Percentiles rank a stretch among this genome's conserved stretches.
phyloP scores from a whole-genome alignment of 495 filamentous ascomycete genomes.

The Penicillium crystallinum region DNA sequence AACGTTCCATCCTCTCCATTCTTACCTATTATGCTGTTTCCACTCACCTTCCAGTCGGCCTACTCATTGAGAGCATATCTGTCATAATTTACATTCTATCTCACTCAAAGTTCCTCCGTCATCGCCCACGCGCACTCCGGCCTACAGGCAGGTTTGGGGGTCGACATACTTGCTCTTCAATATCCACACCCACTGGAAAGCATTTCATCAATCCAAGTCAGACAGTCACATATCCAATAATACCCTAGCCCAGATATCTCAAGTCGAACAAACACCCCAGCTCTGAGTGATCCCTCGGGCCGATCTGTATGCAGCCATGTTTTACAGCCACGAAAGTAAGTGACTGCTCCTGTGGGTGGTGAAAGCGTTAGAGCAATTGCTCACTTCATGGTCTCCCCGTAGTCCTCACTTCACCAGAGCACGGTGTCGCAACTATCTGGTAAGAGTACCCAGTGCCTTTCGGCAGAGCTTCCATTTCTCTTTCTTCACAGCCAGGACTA shows the following conservation, averaged over 20 bases:
- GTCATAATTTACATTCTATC: neutral
- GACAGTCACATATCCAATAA: too few species aligned
- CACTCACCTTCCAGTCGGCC: neutral
- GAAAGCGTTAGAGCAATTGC: too few species aligned
- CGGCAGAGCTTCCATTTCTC: neutral
- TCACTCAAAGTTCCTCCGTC: neutral
- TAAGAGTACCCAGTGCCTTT: conserved; percentile 27
- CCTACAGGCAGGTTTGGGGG: too few species aligned
- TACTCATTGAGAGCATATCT: too few species aligned
- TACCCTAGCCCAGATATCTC: too few species aligned
- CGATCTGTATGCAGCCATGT: conserved; percentile 51
- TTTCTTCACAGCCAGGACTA: neutral
- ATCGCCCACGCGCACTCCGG: neutral
- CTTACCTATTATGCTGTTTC: neutral
- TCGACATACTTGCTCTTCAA: neutral
- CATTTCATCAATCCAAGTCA: neutral
- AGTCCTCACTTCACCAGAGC: conserved; percentile 84
- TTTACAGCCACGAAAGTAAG: conserved; percentile 89
- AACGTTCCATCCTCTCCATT: neutral
- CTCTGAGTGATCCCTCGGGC: neutral
- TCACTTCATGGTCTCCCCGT: conserved; percentile 13
- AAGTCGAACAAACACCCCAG: neutral
- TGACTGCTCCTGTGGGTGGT: neutral
- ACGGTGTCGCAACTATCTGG: conserved; percentile 95
- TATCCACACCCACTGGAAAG: neutral